phyloP scores from a whole-genome alignment of 1,284 basidiomycete species.

The Fomes fomentarius region DNA sequence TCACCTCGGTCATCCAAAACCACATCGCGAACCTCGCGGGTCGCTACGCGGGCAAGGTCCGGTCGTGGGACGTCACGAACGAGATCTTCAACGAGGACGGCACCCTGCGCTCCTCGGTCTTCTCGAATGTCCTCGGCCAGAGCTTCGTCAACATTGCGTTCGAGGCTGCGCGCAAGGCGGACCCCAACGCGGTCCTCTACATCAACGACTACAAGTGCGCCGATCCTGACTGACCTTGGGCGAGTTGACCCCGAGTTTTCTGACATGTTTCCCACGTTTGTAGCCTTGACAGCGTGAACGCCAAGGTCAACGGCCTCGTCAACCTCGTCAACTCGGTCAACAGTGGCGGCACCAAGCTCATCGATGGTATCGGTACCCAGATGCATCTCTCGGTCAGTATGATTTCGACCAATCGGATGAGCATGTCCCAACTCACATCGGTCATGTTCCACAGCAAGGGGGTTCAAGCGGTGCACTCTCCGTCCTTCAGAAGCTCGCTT shows the following conservation, averaged over 20 bases:
- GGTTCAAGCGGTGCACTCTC: conserved; percentile 43
- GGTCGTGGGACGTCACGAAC: conserved; percentile 39
- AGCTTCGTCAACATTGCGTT: conserved; percentile 40
- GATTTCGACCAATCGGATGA: too few relatives aligned
- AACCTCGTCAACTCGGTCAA: conserved; percentile 37
- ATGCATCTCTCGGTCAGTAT: too few relatives aligned
- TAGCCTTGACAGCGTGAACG: conserved; percentile 34
- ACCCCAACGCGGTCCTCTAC: conserved; percentile 41
- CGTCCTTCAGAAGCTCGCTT: conserved; percentile 38
- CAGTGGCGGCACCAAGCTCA: conserved; percentile 29
- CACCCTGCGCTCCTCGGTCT: conserved; percentile 37
- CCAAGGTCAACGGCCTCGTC: conserved; percentile 35
- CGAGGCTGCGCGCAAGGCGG: conserved; percentile 37
- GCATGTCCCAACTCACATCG: background rate
- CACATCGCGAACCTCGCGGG: conserved; percentile 41
- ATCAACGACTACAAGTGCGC: conserved; percentile 41
- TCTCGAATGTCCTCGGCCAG: conserved; percentile 38
- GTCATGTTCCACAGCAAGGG: conserved; percentile 28
- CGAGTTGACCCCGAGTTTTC: too few relatives aligned
- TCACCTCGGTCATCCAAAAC: conserved; percentile 37
- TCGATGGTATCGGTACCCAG: conserved; percentile 40
- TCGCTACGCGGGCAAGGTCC: conserved; percentile 42
- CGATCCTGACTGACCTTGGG: too few relatives aligned
- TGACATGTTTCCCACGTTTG: background rate
- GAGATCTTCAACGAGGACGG: conserved; percentile 42